A percentile compares a stretch with the other conserved stretches of the same genome.
Conservation (phyloP, 2,329 filamentous ascomycete species). For the Venturia effusa region DNA sequence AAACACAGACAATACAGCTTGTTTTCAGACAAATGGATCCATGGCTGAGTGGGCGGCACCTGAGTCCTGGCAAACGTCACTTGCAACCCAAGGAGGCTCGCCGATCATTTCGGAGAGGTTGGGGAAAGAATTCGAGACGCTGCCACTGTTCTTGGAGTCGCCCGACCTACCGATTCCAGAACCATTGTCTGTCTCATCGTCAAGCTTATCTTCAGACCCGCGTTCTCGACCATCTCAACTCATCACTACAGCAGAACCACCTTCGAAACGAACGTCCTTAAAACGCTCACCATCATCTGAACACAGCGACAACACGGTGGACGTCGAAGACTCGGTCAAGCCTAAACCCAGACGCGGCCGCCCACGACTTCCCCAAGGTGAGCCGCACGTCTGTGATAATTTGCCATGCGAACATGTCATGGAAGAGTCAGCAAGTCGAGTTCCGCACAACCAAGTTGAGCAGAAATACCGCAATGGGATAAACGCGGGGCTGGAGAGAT, state of each 20-base stretch:
- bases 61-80: neutral
- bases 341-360: slow-evolving; percentile 8
- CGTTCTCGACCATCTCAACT: neutral
- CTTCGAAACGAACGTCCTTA: neutral
- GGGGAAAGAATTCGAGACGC: neutral
- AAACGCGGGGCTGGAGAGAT: slow-evolving; percentile 33
- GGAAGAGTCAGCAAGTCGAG: slow-evolving; percentile 17
- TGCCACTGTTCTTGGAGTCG: neutral
- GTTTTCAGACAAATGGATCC: neutral
- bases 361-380: neutral
- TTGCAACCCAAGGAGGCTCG: neutral
- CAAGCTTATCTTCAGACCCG: neutral
- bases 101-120: neutral
- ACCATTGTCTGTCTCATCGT: neutral
- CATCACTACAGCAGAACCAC: neutral
- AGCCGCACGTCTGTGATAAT: slow-evolving; percentile 1
- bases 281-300: neutral
- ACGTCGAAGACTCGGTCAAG: neutral
- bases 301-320: neutral
- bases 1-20: neutral
- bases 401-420: slow-evolving; percentile 3
- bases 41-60: neutral
- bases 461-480: slow-evolving; percentile 36
- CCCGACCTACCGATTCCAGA: neutral
- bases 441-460: slow-evolving; percentile 36